Evolutionary conservation across 805 yeast genomes (phyloP), one percentile per base, ranked within the genome.

Genomic region (Kodamaea leandrae): DNA sequence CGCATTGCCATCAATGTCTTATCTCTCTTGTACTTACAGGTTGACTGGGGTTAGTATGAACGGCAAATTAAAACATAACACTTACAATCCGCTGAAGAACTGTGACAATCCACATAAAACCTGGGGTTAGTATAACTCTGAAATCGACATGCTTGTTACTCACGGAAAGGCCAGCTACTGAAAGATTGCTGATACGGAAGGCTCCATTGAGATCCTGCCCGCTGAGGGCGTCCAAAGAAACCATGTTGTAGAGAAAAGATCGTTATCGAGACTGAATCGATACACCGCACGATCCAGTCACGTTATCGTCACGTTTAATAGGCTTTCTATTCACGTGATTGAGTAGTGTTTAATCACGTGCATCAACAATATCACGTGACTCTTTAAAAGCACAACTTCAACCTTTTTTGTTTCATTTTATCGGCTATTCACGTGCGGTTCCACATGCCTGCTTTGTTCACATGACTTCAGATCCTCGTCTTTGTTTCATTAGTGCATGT

Each of bases 101-200:
- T 77, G 81, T 14, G 76, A 66, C 19, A 77, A 37, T 4, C 82
- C 82, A 19, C 69, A 64, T 27, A 71, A 53, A 4, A 68, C 67
- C 79, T 73, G 43, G 25, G 6, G 44, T 21, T 28, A 43, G 56
- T 52, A 39, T 20, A 26, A 41, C 10, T 6, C 15, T 9, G 8
- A 13, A 4, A 4, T 17, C 6, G 30, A 30, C 16, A 19, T 14
- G 32, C 10, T 7, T 6, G 13, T 13, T 32, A 39, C 43, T 8
- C 64, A 79, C 82, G 2, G 81, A 51, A 29, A 79, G 50, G 1
- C 68, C 69, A 3, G 84, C 83, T 20, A 82, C 80, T 1, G 69
- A 52, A 36, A 83, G 51, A 54, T 83, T 83, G 45, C 74, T 71
- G 9, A 66, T 68, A 44, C 66, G 74, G 57, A 78, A 78, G 14